A percentile compares a stretch with the other conserved stretches of the same genome.
These are phyloP conservation scores for Pseudogymnoascus sp. DNA, from an alignment of 2,329 filamentous ascomycete genomes.

Conservation along the genomic window DNA sequence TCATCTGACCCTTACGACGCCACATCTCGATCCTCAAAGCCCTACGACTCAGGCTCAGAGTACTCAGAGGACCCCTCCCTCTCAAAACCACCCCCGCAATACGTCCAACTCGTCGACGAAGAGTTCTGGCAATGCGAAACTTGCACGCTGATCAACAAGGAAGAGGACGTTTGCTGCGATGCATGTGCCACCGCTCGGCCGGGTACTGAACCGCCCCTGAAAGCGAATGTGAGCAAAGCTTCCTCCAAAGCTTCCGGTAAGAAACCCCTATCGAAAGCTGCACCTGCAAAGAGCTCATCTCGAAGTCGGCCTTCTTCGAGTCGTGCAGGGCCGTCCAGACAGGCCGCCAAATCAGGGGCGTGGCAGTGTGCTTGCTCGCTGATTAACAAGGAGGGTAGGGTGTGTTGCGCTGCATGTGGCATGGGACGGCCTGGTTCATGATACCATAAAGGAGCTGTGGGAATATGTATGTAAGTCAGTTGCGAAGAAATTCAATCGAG, in stretches of 20 bases:
- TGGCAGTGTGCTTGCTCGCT: not conserved
- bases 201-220: not conserved
- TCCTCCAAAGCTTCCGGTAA: not conserved
- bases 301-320: not conserved
- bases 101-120: conserved; percentile 29
- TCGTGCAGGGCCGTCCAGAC: not conserved
- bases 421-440: not conserved
- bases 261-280: not conserved
- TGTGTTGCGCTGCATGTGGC: not conserved
- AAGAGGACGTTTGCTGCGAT: conserved; percentile 52
- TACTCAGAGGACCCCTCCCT: not conserved
- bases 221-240: not conserved
- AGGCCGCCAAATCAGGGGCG: not conserved
- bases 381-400: not conserved
- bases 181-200: conserved; percentile 36
- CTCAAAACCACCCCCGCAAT: conserved; percentile 22
- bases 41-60: conserved; percentile 3
- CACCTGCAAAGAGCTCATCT: not conserved
- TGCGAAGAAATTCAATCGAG: not conserved
- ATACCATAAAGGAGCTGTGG: not conserved
- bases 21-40: conserved; percentile 31
- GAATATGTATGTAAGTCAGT: not conserved
- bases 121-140: conserved; percentile 47
- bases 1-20: not conserved
- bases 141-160: conserved; percentile 55